Evolutionary conservation across 2,329 filamentous ascomycete genomes (phyloP).

Genomic region (Neophaeococcomyces aloes): DNA sequence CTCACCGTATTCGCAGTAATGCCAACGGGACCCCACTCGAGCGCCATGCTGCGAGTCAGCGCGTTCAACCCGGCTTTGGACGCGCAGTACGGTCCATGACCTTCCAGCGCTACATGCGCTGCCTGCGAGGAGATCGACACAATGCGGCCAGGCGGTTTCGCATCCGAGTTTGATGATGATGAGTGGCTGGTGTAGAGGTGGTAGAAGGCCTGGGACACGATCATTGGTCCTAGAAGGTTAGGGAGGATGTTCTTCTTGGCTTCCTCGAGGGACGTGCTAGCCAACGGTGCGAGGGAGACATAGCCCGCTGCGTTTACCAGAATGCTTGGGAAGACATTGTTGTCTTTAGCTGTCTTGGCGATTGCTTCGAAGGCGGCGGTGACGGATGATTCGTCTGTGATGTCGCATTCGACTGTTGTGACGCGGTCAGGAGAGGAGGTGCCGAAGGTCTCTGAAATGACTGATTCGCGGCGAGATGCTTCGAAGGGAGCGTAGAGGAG

Average conservation of each 20-base stretch:
- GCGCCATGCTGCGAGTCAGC: slow-evolving; percentile 37
- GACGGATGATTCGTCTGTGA: slow-evolving; percentile 39
- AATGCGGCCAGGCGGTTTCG: slow-evolving; percentile 32
- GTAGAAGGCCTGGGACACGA: slow-evolving; percentile 38
- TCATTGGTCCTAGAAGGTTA: slow-evolving; percentile 37
- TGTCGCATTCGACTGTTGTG: slow-evolving; percentile 35
- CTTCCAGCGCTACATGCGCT: slow-evolving; percentile 36
- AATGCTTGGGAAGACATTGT: slow-evolving; percentile 29
- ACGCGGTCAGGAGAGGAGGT: slow-evolving; percentile 21
- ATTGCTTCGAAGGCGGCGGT: slow-evolving; percentile 30
- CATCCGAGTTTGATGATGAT: slow-evolving; percentile 1
- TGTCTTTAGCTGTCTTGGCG: slow-evolving; percentile 23
- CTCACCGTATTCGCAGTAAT: slow-evolving; percentile 39
- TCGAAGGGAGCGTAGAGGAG: slow-evolving; percentile 41
- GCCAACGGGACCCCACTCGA: slow-evolving; percentile 37
- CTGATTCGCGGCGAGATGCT: slow-evolving; percentile 27
- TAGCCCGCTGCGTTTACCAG: slow-evolving; percentile 37
- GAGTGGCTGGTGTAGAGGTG: slow-evolving; percentile 27
- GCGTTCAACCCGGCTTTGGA: slow-evolving; percentile 38
- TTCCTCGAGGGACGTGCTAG: slow-evolving; percentile 34
- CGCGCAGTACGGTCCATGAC: slow-evolving; percentile 40
- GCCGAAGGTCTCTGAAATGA: slow-evolving; percentile 30
- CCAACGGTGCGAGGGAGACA: slow-evolving; percentile 36
- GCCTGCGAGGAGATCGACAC: slow-evolving; percentile 39
- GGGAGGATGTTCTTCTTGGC: slow-evolving; percentile 34